Base-by-base conservation (phyloP, 768 basidiomycete species). In the Russula sp. region DNA sequence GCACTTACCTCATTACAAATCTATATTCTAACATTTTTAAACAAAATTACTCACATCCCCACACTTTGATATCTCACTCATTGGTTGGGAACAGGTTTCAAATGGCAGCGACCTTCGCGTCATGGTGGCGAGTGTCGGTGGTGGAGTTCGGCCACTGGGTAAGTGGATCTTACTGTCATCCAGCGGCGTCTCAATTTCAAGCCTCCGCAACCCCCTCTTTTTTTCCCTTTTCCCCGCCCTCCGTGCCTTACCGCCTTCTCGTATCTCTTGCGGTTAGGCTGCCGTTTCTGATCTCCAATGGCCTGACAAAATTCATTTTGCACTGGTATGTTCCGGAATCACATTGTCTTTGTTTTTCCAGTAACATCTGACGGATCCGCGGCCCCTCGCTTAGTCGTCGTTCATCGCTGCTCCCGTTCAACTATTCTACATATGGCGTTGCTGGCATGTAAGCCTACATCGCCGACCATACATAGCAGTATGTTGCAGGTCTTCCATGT, bases 381-480 rank as follows among this genome's bases (percentile, higher is more conserved):
- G 28, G 18, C 13, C 44, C 14, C n/a, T n/a, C 51, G 18, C 3
- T 51, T 52, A 72, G 72, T 71, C 70, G 8, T 59, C 67, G 8
- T 22, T 67, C 16, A 69, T 73, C 59, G 70, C 73, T 1, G 63
- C 69, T 11, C 73, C 73, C 0, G 67, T 73, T n/a, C 73, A 73
- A 52, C 64, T 64, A 1, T 73, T 73, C 54, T 64, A 72, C 13
- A 72, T 69, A 36, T 71, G 71, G 70, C 65, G 73, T 28, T 73
- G 73, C 62, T 73, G 73, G 73, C 59, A 61, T 34, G 72, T 73
- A 32, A 26, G 70, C 16, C 24, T 57, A 30, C 52, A 38, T 30
- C 60, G 26, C 13, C 53, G 55, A 22, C 61, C 55, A 55, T 51
- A 46, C 20, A 4, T 61, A 13, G 55, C 40, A 4, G 64, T 65